Evolutionary conservation across 768 basidiomycete species (phyloP), one percentile per base, ranked within the genome.

Genomic region (Dentipellis sp.): DNA sequence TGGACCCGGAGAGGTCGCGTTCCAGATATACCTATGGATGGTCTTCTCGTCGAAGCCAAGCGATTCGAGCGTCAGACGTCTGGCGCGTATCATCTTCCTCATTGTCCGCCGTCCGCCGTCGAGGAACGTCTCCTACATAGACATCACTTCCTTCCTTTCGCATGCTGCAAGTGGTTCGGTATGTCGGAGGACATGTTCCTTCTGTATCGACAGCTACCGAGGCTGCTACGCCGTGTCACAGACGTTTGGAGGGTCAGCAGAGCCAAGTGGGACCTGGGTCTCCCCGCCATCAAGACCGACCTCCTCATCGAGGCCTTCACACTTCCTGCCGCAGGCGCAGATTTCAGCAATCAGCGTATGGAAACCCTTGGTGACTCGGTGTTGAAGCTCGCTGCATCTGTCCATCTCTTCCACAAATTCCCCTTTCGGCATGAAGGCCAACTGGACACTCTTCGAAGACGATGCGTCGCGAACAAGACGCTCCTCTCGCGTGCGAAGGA

Each of bases 351-450:
- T 59, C 90, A 95, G 63, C 81, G 89, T 0, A 67, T 94, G 55
- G 93, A 95, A 67, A 93, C 91, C 0, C 73, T 94, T 7, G 93
- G 93, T 9, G 93, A 95, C 64, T 80, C 86, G 0, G 88, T 92
- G 1, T 74, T 92, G 45, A 85, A 92, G 63, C 69, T 94, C 22
- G 80, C 83, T 50, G 82, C 83, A 3, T 86, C 86, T 19, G 82
- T 91, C 2, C 81, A 92, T 64, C 70, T 90, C 4, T 84, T 86
- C 70, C 89, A 87, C 71, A 80, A 78, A 59, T 91, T 78, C 63
- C 87, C 88, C 0, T 75, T 81, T 59, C 75, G 84, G 21, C 88
- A 94, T 62, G 93, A 95, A 74, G 92, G 93, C 0, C 88, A 92
- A 60, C 76, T 95, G 42, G 75, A 83, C 37, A 70, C 69, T 23